These are phyloP conservation scores for Trichophyton simii DNA, from an alignment of 2,329 filamentous ascomycete species.

Conservation along the genomic window DNA sequence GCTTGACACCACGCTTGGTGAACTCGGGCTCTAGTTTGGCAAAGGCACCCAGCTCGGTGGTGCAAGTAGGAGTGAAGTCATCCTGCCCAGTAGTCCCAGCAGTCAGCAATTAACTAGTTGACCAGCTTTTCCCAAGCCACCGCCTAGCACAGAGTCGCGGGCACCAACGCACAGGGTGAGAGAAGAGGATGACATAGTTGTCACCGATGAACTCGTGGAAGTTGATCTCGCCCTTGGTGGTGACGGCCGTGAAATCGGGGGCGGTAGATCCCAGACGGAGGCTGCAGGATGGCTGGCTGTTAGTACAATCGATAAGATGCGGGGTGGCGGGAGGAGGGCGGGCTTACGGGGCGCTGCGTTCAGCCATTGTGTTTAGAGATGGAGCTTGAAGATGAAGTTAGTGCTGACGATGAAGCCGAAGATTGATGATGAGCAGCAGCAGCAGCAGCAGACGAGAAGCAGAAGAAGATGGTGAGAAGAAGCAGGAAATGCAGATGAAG, in stretches of 20 bases:
- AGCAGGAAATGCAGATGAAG: not conserved
- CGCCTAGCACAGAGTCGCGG: not conserved
- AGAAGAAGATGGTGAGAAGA: not conserved
- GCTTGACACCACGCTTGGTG: slow-evolving; percentile 72
- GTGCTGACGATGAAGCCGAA: not conserved
- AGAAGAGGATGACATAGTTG: slow-evolving; percentile 60
- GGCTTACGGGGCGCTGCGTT: slow-evolving; percentile 32
- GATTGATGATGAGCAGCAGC: not conserved
- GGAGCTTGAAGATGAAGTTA: not conserved
- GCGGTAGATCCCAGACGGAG: slow-evolving; percentile 55
- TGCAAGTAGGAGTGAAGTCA: slow-evolving; percentile 92
- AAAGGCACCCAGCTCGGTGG: slow-evolving; percentile 86
- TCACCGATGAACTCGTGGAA: slow-evolving; percentile 62
- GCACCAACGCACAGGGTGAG: slow-evolving; percentile 43
- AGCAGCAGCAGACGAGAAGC: not conserved
- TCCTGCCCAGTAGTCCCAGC: slow-evolving; percentile 16
- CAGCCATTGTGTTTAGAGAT: slow-evolving; percentile 27
- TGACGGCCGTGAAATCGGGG: slow-evolving; percentile 58
- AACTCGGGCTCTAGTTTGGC: slow-evolving; percentile 83
- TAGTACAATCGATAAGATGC: not conserved
- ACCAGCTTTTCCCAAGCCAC: slow-evolving; percentile 4
- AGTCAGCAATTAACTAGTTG: not conserved
- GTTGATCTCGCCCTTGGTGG: slow-evolving; percentile 53
- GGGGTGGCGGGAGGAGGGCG: not conserved
- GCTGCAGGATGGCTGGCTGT: slow-evolving; percentile 18